Base-by-base conservation (phyloP, 2,329 filamentous ascomycete species). In the Plectosphaerella cucumerina region DNA sequence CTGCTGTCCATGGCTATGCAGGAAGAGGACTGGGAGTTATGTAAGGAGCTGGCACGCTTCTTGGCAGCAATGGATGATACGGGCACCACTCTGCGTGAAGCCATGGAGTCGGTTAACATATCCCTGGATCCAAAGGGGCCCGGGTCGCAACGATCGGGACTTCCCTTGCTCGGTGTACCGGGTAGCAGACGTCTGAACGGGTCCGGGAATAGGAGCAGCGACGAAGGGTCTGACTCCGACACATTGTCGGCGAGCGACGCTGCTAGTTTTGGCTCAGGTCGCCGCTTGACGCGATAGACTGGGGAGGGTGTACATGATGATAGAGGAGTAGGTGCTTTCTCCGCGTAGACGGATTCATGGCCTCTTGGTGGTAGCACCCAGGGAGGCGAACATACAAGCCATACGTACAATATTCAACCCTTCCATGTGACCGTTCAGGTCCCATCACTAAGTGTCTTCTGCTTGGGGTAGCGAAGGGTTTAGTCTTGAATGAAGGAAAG, bases 21-120 rank as follows among this genome's bases (percentile, higher is more conserved):
- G 31, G 90, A 92, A 66, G 84, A 85, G 46, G 93, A 97, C 63
- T 99, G 92, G 91, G 92, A 97, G 60, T 73, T 99, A 23, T 97
- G 94, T 71, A 94, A 91, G 60, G 94, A 99, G 67, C 77, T 99
- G 23, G 92, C 94, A 11, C 79, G 93, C n/a, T 99, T 99, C 69
- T 72, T 99, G 51, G 91, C 95, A 44, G 93, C 93, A 5, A 84
- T 99, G 61, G 94, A 99, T 63, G 86, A 90, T 58, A 88, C 85
- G 14, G 94, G 94, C 0, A 84, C 86, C 58, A 93, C 89, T 43
- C 75, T 99, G 46, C 76, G 82, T 49, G 82, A 86, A 59, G 88
- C 87, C 2, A 77, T 95, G 67, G 80, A 82, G 58, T 74, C 83
- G 67, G 80, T 84, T 6, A 78, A 81, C 45, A 65, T 71, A n/a